phyloP scores from a whole-genome alignment of 371 early-diverging fungal species.

The Mucor saturninus region DNA sequence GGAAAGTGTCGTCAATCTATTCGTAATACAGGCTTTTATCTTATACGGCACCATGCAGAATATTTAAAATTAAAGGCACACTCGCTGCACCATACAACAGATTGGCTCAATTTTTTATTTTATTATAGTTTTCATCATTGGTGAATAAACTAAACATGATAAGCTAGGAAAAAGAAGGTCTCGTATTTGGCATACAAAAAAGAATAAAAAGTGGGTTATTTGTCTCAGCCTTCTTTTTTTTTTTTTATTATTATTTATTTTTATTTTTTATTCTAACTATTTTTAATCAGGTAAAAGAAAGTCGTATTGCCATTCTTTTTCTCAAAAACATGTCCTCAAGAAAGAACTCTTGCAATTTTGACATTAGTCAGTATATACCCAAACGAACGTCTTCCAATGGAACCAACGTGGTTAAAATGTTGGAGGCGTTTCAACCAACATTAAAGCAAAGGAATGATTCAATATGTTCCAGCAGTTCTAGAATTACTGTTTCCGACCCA shows the following conservation, averaged over 20 bases:
- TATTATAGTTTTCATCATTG: slow-evolving; percentile 22
- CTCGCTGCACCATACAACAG: too few relatives aligned
- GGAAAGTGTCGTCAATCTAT: too few relatives aligned
- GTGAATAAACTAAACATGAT: slow-evolving; percentile 11
- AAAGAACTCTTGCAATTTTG: slow-evolving; percentile 11
- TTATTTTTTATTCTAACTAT: neutral
- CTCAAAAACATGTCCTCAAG: slow-evolving; percentile 3
- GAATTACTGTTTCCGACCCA: slow-evolving; percentile 24
- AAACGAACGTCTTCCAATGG: slow-evolving; percentile 33
- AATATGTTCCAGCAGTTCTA: slow-evolving; percentile 13
- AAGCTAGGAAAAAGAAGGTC: slow-evolving; percentile 15
- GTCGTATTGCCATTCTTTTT: slow-evolving; percentile 23
- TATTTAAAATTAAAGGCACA: too few relatives aligned
- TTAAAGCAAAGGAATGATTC: neutral
- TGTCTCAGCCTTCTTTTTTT: neutral
- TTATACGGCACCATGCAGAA: neutral
- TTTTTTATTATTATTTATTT: neutral
- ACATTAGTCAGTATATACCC: slow-evolving; percentile 37
- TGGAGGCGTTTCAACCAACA: slow-evolving; percentile 28
- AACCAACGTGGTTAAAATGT: slow-evolving; percentile 21
- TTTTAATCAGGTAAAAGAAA: slow-evolving; percentile 1
- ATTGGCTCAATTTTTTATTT: neutral
- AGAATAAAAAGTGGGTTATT: neutral
- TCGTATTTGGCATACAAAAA: slow-evolving; percentile 24
- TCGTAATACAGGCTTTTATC: neutral